Percentiles rank a stretch among this genome's conserved stretches.
These are phyloP conservation scores for Wickerhamiella occidentalis DNA, from an alignment of 805 yeast genomes.

Conservation along the genomic window DNA sequence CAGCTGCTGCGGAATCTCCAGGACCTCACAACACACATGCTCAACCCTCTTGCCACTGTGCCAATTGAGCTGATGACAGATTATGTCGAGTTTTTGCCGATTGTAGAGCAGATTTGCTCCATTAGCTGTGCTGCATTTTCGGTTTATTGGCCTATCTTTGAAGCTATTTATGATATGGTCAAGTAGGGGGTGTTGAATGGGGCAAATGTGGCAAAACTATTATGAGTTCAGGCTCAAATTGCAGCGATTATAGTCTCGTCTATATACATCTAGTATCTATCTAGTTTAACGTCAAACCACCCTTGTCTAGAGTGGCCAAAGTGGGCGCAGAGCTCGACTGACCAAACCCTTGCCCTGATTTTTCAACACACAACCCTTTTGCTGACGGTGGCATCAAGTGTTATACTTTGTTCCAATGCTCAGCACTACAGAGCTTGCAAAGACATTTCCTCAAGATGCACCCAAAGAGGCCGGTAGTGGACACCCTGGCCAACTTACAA, in stretches of 20 bases:
- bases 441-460: conserved; percentile 43
- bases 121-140: not conserved
- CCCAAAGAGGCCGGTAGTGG: conserved; percentile 60
- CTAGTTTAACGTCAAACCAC: too few relatives aligned
- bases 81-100: not conserved
- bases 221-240: too few relatives aligned
- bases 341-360: conserved; percentile 1
- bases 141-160: conserved; percentile 2
- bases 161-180: not conserved
- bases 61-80: not conserved
- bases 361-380: not conserved
- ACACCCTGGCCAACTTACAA: conserved; percentile 66
- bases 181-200: too few relatives aligned
- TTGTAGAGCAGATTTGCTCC: not conserved
- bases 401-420: not conserved
- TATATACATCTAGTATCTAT: too few relatives aligned
- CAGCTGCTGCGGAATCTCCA: not conserved
- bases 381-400: conserved; percentile 2
- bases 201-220: too few relatives aligned
- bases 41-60: not conserved
- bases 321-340: too few relatives aligned
- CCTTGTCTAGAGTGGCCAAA: too few relatives aligned
- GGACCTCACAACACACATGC: not conserved
- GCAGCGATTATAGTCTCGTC: too few relatives aligned
- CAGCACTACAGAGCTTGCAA: conserved; percentile 11